phyloP scores from a whole-genome alignment of 108 stramenopile genomes.

The Cyclotella choctawhatcheeana region DNA sequence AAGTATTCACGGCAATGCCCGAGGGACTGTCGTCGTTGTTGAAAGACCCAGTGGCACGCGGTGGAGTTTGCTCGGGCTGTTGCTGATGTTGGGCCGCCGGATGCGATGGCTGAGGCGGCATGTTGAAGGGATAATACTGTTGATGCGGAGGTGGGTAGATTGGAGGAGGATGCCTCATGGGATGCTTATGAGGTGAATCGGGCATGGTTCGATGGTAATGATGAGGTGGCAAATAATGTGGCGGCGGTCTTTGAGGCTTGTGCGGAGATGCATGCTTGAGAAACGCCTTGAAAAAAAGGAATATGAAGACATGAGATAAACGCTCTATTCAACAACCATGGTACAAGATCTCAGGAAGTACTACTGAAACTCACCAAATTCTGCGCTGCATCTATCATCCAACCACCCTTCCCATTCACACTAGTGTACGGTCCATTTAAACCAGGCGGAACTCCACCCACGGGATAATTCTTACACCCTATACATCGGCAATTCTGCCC shows the following conservation, averaged over 20 bases:
- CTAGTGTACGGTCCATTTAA: too few species aligned
- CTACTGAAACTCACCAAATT: conserved; percentile 59
- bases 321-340: too few species aligned
- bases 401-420: conserved; percentile 30
- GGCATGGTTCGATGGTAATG: conserved; percentile 12
- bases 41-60: not conserved
- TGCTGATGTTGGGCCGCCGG: not conserved
- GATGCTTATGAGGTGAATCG: conserved; percentile 17
- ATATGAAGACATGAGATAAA: not conserved
- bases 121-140: not conserved
- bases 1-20: conserved; percentile 36
- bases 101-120: not conserved
- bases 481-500: conserved; percentile 89
- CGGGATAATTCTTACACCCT: conserved; percentile 88
- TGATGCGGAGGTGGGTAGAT: conserved; percentile 1
- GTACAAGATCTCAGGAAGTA: not conserved
- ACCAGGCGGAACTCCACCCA: conserved; percentile 24
- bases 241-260: not conserved
- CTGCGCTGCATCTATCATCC: conserved; percentile 80
- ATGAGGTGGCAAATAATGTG: not conserved
- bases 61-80: conserved; percentile 13
- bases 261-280: conserved; percentile 30
- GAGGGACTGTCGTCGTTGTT: conserved; percentile 29
- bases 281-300: conserved; percentile 8
- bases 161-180: not conserved